phyloP scores from a whole-genome alignment of 2,329 filamentous ascomycete species.

The Cladophialophora exuberans region DNA sequence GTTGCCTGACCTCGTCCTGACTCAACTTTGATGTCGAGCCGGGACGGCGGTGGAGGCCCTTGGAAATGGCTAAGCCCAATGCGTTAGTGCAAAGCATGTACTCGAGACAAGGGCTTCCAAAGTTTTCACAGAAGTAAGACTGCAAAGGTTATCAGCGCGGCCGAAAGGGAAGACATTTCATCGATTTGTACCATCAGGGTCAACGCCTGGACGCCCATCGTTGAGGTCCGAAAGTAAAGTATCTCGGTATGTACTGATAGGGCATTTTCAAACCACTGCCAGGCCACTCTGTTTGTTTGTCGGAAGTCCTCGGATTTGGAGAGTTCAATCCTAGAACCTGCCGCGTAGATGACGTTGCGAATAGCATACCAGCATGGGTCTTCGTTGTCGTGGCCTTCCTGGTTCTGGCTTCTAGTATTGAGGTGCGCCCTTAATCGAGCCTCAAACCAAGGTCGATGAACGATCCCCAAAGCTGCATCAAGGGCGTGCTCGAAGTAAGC shows the following conservation, averaged over 20 bases:
- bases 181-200: constrained; percentile 12
- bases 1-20: neutral
- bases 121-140: constrained; percentile 6
- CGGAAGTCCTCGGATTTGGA: neutral
- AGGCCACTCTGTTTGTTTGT: neutral
- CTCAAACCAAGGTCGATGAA: neutral
- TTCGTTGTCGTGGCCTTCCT: constrained; percentile 2
- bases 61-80: neutral
- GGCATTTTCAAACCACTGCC: constrained; percentile 14
- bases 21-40: constrained; percentile 5
- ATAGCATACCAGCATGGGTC: constrained; percentile 12
- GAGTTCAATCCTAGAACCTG: constrained; percentile 3
- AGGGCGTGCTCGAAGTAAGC: constrained; percentile 4
- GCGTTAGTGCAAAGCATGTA: constrained; percentile 9
- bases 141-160: neutral
- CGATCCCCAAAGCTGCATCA: neutral
- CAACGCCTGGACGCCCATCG: constrained; percentile 9
- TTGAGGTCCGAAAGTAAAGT: constrained; percentile 10
- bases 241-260: constrained; percentile 11
- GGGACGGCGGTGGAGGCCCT: constrained; percentile 9
- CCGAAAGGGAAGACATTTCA: neutral
- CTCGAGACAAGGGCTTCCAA: constrained; percentile 12
- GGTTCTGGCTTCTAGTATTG: neutral
- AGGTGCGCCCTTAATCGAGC: constrained; percentile 3
- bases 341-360: constrained; percentile 9